Evolutionary conservation across 805 yeast species (phyloP).

Genomic region (Wickerhamomyces rabaulensis): DNA sequence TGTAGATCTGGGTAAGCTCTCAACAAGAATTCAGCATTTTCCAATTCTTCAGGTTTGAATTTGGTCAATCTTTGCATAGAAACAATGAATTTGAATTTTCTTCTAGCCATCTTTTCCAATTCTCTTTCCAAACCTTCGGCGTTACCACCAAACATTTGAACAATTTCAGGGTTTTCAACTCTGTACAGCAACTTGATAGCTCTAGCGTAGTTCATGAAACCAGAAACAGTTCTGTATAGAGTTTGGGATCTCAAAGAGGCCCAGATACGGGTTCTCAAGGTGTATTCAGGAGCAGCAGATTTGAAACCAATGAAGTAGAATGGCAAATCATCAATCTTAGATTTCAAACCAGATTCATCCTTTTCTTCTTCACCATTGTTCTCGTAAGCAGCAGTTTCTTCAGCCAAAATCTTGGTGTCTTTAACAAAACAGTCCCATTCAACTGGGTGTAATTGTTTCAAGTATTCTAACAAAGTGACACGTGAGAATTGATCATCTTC

Average conservation of each 20-base stretch:
- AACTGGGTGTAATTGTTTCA: constrained; percentile 91
- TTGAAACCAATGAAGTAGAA: constrained; percentile 96
- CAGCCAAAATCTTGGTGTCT: constrained; percentile 93
- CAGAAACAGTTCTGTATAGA: constrained; percentile 92
- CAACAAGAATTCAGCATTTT: constrained; percentile 74
- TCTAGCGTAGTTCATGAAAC: constrained; percentile 97
- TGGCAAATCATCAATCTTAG: constrained; percentile 86
- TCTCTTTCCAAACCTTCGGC: constrained; percentile 95
- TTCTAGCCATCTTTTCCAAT: constrained; percentile 81
- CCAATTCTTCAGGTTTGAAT: constrained; percentile 69
- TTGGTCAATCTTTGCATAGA: constrained; percentile 81
- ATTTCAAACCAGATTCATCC: constrained; percentile 66
- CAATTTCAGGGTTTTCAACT: constrained; percentile 92
- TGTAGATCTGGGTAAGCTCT: constrained; percentile 82
- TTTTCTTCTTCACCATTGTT: constrained; percentile 40
- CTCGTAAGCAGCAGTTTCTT: constrained; percentile 80
- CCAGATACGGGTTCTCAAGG: constrained; percentile 96
- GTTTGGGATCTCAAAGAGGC: constrained; percentile 97
- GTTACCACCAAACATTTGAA: constrained; percentile 97
- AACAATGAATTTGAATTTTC: constrained; percentile 76
- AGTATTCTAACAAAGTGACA: constrained; percentile 87
- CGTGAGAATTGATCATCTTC: constrained; percentile 97
- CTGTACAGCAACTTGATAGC: constrained; percentile 91
- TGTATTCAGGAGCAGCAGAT: constrained; percentile 95
- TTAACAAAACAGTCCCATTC: constrained; percentile 98